Evolutionary conservation across 2,329 filamentous ascomycete genomes (phyloP).

Genomic region (Bipolaris oryzae): DNA sequence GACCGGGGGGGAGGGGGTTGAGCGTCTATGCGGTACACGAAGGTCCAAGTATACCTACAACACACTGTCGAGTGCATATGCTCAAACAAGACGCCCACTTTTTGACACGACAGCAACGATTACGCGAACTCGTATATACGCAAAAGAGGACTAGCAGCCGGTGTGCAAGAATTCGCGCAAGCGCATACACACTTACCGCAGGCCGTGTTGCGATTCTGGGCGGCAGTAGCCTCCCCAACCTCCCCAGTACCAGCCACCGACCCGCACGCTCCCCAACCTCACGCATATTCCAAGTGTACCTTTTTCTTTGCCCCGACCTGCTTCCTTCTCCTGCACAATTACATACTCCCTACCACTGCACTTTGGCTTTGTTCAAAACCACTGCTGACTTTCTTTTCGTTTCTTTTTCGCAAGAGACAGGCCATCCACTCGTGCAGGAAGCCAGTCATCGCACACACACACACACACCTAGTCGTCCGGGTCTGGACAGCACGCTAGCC

Average conservation of each 20-base stretch:
- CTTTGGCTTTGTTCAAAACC: background rate
- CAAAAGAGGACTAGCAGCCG: constrained; percentile 2
- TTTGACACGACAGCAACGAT: constrained; percentile 9
- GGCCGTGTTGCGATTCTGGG: constrained; percentile 7
- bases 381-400: constrained; percentile 20
- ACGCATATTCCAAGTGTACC: constrained; percentile 38
- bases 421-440: background rate
- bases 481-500: constrained; percentile 19
- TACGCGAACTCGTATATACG: constrained; percentile 2
- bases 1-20: constrained; percentile 15
- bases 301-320: constrained; percentile 37
- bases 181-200: constrained; percentile 8
- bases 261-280: constrained; percentile 29
- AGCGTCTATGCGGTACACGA: constrained; percentile 4
- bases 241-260: constrained; percentile 22
- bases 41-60: background rate
- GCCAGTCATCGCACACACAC: constrained; percentile 6
- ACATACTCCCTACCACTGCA: constrained; percentile 15
- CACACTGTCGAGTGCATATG: constrained; percentile 6
- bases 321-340: constrained; percentile 20
- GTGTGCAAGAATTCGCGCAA: constrained; percentile 10
- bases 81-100: constrained; percentile 4
- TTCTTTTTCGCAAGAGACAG: constrained; percentile 1
- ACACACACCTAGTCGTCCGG: background rate
- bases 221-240: constrained; percentile 15